These are phyloP conservation scores for Mycosphaerella sp. DNA, from an alignment of 2,329 filamentous ascomycete genomes.

Conservation along the genomic window DNA sequence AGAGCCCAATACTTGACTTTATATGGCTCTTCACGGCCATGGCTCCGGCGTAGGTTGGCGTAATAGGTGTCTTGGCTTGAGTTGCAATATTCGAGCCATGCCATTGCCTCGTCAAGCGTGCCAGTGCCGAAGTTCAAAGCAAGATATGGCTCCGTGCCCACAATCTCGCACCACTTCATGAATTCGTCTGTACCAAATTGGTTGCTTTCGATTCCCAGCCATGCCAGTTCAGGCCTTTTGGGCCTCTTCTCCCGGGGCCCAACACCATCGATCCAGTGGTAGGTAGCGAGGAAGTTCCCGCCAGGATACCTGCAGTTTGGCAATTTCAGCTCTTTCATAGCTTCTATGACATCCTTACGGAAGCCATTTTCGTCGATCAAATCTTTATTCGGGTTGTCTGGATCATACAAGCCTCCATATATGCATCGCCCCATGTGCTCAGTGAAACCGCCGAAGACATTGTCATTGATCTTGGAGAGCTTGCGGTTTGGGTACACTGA, in stretches of 20 bases:
- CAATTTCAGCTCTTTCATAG: conserved; percentile 65
- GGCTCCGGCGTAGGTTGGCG: conserved; percentile 69
- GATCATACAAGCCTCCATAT: conserved; percentile 80
- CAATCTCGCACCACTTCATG: conserved; percentile 68
- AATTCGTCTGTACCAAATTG: conserved; percentile 83
- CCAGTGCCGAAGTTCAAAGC: conserved; percentile 75
- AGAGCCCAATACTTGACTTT: conserved; percentile 81
- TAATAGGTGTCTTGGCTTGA: conserved; percentile 70
- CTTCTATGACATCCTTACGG: conserved; percentile 69
- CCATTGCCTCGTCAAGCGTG: conserved; percentile 55
- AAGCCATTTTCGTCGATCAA: conserved; percentile 71
- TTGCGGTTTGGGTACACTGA: conserved; percentile 59
- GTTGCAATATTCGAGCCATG: conserved; percentile 85
- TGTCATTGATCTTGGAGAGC: conserved; percentile 68
- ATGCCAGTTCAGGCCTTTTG: conserved; percentile 64
- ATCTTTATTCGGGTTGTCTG: conserved; percentile 51
- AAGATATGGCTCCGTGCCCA: conserved; percentile 72
- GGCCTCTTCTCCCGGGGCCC: conserved; percentile 67
- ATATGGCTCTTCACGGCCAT: conserved; percentile 72
- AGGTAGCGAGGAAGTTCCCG: conserved; percentile 78
- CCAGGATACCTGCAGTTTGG: conserved; percentile 77
- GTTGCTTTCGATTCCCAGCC: conserved; percentile 71
- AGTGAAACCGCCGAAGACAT: conserved; percentile 78
- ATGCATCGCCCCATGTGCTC: conserved; percentile 92
- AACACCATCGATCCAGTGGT: conserved; percentile 78